Evolutionary conservation across 257 asterid genomes (phyloP), one percentile per base, ranked within the genome.

Genomic region (Ligustrum vulgare): DNA sequence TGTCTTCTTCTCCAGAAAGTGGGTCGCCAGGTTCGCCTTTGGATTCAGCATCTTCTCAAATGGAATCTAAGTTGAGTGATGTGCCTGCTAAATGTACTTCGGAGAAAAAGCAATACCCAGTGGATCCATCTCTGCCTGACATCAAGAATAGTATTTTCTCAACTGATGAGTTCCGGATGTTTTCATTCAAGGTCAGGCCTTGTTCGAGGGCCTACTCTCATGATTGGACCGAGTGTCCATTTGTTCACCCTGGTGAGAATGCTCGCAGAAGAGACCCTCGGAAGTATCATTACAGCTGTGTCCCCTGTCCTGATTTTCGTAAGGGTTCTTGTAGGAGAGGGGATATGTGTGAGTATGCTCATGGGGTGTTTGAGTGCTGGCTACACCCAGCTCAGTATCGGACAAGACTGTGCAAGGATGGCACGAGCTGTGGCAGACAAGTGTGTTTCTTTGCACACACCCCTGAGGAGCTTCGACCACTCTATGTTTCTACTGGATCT

Each of bases 301-400:
- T 94, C 25, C 98, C 99, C 12, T 94, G 99, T 73, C 97, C 97
- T n/a, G 98, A 94, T 63, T 94, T 94, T 74, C 93, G 98, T 0
- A 94, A 91, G 81, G 98, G 97, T 16, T 81, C 99, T 1, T 94
- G 99, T 76, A 82, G 97, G 82, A 84, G 99, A n/a, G 97, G 98
- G 13, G 98, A 94, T 84, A 89, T 92, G 98, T 94, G 99, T 33
- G 98, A 93, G 80, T 94, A 94, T 71, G 99, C 98, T 33, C 99
- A 94, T 74, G 99, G 99, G 25, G 99, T 94, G 77, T 94, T 94
- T 62, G 99, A 94, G 81, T 91, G 96, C 86, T 94, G 99, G 99
- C 93, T 94, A 20, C 99, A 93, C 83, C 99, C 99, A 1, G 98
- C 99, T 25, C 99, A 93, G 72, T 94, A 94, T 54, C 86, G 97